phyloP scores from a whole-genome alignment of 768 basidiomycete species.

The Pulveroboletus sp. region DNA sequence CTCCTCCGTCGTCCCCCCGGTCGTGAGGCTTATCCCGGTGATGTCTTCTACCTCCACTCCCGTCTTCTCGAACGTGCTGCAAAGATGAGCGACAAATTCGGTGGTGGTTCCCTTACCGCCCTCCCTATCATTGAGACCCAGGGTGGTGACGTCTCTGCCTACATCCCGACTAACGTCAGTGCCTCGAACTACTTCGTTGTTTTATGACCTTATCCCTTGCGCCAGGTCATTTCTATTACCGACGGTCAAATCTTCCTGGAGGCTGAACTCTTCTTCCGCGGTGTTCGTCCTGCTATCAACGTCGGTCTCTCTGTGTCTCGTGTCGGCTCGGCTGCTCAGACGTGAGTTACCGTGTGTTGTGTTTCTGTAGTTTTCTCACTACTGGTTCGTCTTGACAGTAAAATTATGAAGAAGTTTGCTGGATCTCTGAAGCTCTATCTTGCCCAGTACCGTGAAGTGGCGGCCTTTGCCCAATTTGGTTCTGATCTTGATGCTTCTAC shows the following conservation, averaged over 20 bases:
- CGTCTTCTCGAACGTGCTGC: constrained; percentile 99
- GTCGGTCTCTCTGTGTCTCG: constrained; percentile 99
- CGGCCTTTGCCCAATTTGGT: constrained; percentile 99
- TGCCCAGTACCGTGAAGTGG: constrained; percentile 99
- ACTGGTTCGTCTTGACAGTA: constrained; percentile 39
- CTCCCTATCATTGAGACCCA: constrained; percentile 99
- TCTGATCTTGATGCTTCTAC: constrained; percentile 99
- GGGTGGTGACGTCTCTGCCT: constrained; percentile 99
- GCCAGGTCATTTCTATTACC: constrained; percentile 97
- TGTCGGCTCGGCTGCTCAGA: constrained; percentile 99
- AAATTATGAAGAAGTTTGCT: constrained; percentile 99
- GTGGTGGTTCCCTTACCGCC: constrained; percentile 97
- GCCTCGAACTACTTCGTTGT: not conserved
- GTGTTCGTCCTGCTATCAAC: constrained; percentile 99
- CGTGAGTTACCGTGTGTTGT: constrained; percentile 50
- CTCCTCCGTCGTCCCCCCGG: constrained; percentile 99
- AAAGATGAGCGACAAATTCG: constrained; percentile 99
- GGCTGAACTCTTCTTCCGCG: constrained; percentile 99
- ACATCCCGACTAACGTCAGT: constrained; percentile 89
- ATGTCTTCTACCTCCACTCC: constrained; percentile 99
- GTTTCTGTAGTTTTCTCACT: not conserved
- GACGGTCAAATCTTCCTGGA: constrained; percentile 99
- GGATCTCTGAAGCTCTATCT: constrained; percentile 99
- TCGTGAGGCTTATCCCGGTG: constrained; percentile 99
- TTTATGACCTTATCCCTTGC: not conserved